Evolutionary conservation across 2,329 filamentous ascomycete species (phyloP), one percentile per base, ranked within the genome.

Genomic region (Pestalotiopsis sp.): DNA sequence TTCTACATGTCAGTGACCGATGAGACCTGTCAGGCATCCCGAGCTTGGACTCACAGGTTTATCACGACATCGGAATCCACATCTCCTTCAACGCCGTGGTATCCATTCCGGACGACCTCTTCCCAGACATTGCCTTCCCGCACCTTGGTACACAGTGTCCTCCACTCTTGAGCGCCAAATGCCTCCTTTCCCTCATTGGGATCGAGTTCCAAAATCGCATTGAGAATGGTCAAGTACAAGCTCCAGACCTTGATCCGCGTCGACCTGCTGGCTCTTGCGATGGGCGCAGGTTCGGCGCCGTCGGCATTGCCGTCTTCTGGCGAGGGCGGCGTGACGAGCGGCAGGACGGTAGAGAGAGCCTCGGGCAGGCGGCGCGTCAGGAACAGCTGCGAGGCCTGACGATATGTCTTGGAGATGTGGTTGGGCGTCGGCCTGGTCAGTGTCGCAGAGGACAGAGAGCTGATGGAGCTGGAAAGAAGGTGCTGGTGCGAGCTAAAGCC

Each of bases 201-300:
- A 68, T 94, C 94, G 77, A 98, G 85, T 76, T 98, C 95, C 45
- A 97, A 85, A 72, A 98, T 92, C 52, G 94, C 92, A 82, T 98
- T 97, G 71, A 98, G 85, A 65, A 98, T 92, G 20, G 95, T 97
- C 72, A 98, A 87, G 79, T 98, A 99, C 75, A 99, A 87, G 80
- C 94, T 97, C 96, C 96, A 99, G 72, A 98, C 92, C 81, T 98
- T 99, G 80, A 97, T 92, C 72, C 95, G 87, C 68, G 93, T 96
- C 40, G 91, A 92, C 73, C 92, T 90, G 57, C 93, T 95, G 66
- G 94, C 94, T 71, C 87, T 89, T 66, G 93, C 91, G 66, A 98
- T 90, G 4, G 94, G 93, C 36, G 94, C 92, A 36, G 88, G 84
- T 68, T 90, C 86, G 45, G 75, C 78, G 20, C 14, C 14, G 23